Evolutionary conservation across 2,329 filamentous ascomycete genomes (phyloP).

Genomic region (Colletotrichum musae): DNA sequence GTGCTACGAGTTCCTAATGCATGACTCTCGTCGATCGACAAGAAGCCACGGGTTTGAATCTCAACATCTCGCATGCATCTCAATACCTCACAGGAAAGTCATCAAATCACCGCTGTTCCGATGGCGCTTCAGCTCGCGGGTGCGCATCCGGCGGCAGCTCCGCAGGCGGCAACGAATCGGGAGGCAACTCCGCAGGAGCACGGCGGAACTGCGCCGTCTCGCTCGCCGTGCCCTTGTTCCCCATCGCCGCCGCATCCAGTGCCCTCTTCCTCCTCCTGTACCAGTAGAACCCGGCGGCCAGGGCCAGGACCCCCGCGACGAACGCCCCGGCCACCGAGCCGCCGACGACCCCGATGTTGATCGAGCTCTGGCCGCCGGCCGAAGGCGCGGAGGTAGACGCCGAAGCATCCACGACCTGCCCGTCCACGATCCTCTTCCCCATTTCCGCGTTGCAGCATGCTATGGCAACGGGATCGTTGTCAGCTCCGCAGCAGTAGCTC

Average conservation of each 20-base stretch:
- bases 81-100: no score
- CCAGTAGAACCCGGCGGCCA: background rate
- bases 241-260: background rate
- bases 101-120: no score
- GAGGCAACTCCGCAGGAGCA: background rate
- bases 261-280: background rate
- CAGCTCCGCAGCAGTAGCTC: slow-evolving; percentile 3
- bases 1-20: no score
- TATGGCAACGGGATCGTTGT: background rate
- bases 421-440: background rate
- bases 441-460: background rate
- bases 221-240: background rate
- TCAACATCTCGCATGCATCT: no score
- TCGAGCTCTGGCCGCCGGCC: background rate
- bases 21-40: no score
- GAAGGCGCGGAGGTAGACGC: background rate
- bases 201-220: no score
- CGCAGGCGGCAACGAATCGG: background rate
- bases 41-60: no score
- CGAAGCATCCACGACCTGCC: background rate
- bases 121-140: no score
- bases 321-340: background rate
- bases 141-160: background rate
- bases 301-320: background rate
- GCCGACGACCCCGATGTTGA: background rate